Base-by-base conservation (phyloP, 75 land plant genomes). In the Pseudotsuga menziesii region DNA sequence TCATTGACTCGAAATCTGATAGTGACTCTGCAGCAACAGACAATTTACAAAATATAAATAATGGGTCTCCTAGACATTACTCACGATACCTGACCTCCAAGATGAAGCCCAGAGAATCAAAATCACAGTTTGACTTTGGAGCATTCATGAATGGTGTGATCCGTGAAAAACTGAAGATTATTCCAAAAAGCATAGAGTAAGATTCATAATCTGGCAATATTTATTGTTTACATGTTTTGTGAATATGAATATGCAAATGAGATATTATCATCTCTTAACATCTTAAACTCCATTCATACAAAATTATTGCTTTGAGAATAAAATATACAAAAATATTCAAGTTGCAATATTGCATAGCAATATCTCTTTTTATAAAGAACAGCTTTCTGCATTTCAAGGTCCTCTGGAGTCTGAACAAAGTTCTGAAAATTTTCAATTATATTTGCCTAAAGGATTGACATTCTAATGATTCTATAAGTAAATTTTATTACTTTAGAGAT, bases 61-160 rank as follows among this genome's bases (percentile, higher is more conserved):
- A 32, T 15, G 75, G 58, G 75, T 48, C 75, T 73, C 75, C 75
- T 54, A 7, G 35, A 55, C 58, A 56, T 61, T 81, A 85, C 39
- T 82, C 84, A 17, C 73, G 70, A 64, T 88, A 85, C 61, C 58
- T 88, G 6, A 77, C 57, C 58, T 78, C 83, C 44, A 61, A 80
- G 23, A 62, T 41, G 5, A 56, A 59, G 74, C 48, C 77, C 13
- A 35, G 76, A 15, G 67, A 60, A 70, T 64, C 74, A 72, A 76
- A 57, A 71, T 69, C 77, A 60, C 71, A 5, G 41, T 82, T 75
- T 64, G 78, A 81, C 72, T 14, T 90, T 57, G 72, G 39, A 52
- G 41, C 57, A 74, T 77, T 94, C 54, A 94, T 94, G 98, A 87
- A 94, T 79, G 90, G 87, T 64, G 81, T 77, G 12, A 83, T 92